Base-by-base conservation (phyloP, 1,139 yeast genomes). In the Hemisphaericaspora xylofermentans region DNA sequence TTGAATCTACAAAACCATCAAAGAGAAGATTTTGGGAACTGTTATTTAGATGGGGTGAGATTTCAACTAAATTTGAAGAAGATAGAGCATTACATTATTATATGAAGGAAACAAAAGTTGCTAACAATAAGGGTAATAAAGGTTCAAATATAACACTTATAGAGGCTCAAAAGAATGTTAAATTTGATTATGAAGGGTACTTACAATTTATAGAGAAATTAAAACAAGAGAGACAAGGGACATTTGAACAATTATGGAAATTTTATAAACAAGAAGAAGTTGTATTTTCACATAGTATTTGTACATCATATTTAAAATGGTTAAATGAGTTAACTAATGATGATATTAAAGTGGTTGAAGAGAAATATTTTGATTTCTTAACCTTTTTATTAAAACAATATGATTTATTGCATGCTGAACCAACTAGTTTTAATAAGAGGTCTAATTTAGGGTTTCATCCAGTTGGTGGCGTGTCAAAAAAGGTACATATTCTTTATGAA, bases 151-250 rank as follows among this genome's bases (percentile, higher is more conserved):
- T 46, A 1, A 44, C 56, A 4, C 53, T 67, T 13, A 52, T 51
- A 14, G 68, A 63, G 33, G 67, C 64, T 0, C 60, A 65, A 44
- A 56, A 59, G 33, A 58, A 66, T 47, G 66, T 59, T 9, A 60
- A 68, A 36, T 71, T 71, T 43, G 74, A 71, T 45, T 69, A 68
- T 48, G 71, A 68, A 43, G 66, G 67, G 3, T 71, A 56, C 49
- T 52, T 69, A 43, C 57, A 44, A 32, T 68, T 59, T 42, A 42
- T 60, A 7, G 49, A 56, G 2, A 61, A 57, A 8, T 51, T 71
- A 27, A 52, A 54, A 36, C 36, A 43, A 8, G 63, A 60, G 40
- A 55, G 77, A 44, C 39, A 45, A 12, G 51, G 54, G 1, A 55
- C 64, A 3, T 56, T 70, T 44, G 45, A 51, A 13, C 64, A 66